Conservation (phyloP, 208 protist genomes). For the Trypanosoma scelopori region DNA sequence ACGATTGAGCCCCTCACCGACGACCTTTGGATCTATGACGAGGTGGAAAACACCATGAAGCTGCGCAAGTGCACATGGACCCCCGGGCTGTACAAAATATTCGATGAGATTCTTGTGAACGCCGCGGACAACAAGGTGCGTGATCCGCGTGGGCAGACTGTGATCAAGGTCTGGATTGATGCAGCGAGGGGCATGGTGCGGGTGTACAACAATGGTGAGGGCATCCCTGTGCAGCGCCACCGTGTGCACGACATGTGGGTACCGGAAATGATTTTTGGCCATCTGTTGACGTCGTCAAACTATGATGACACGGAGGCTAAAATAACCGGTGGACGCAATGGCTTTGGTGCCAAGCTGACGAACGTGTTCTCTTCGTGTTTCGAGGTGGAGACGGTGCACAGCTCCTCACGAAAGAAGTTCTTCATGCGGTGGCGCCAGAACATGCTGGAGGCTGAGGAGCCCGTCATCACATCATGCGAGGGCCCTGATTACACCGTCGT, state of each 20-base stretch:
- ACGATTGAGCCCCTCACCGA: slow-evolving; percentile 89
- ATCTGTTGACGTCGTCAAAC: slow-evolving; percentile 98
- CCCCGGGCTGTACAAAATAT: slow-evolving; percentile 99
- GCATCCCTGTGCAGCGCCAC: slow-evolving; percentile 98
- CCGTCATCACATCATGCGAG: slow-evolving; percentile 83
- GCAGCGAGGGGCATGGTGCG: slow-evolving; percentile 87
- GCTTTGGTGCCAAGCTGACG: slow-evolving; percentile 99
- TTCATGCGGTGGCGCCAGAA: slow-evolving; percentile 97
- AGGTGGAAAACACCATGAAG: slow-evolving; percentile 91
- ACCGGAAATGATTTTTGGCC: slow-evolving; percentile 99
- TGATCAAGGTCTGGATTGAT: slow-evolving; percentile 96
- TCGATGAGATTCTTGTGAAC: slow-evolving; percentile 99
- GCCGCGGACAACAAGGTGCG: slow-evolving; percentile 99
- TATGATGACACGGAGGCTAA: slow-evolving; percentile 99
- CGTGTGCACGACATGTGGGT: slow-evolving; percentile 97
- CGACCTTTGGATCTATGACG: slow-evolving; percentile 96
- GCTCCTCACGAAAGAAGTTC: slow-evolving; percentile 89
- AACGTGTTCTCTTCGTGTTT: slow-evolving; percentile 99
- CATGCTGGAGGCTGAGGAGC: slow-evolving; percentile 94
- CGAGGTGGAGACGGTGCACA: slow-evolving; percentile 97
- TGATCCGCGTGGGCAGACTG: slow-evolving; percentile 88
- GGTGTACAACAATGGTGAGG: slow-evolving; percentile 98
- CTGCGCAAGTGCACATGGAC: slow-evolving; percentile 94
- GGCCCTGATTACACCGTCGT: slow-evolving; percentile 97
- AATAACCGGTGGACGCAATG: slow-evolving; percentile 95